These are phyloP conservation scores for Wickerhamiella lipophila DNA, from an alignment of 805 yeast genomes.

Conservation along the genomic window DNA sequence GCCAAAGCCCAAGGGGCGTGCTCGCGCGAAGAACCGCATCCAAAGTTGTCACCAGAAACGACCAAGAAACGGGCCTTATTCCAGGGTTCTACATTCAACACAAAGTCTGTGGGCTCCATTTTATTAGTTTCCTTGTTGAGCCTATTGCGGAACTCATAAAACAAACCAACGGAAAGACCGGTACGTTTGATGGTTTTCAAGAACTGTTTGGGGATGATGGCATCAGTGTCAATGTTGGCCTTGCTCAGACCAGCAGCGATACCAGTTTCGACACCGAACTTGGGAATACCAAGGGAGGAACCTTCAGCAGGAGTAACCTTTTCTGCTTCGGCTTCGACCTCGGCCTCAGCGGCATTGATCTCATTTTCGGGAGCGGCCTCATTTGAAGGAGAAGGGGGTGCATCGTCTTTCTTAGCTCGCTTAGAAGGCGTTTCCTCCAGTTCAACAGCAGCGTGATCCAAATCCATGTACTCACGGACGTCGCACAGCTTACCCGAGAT, in stretches of 20 bases:
- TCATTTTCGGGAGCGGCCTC: slow-evolving; percentile 7
- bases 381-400: slow-evolving; percentile 15
- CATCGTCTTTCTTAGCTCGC: slow-evolving; percentile 32
- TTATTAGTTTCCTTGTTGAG: slow-evolving; percentile 43
- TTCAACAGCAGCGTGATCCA: slow-evolving; percentile 6
- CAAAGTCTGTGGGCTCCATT: slow-evolving; percentile 65
- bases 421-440: slow-evolving; percentile 27
- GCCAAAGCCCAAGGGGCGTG: slow-evolving; percentile 99
- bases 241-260: slow-evolving; percentile 88
- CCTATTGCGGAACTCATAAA: slow-evolving; percentile 80
- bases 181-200: slow-evolving; percentile 96
- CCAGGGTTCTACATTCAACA: slow-evolving; percentile 76
- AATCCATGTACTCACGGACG: slow-evolving; percentile 61
- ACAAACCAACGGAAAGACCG: slow-evolving; percentile 76
- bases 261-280: slow-evolving; percentile 64
- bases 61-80: slow-evolving; percentile 67
- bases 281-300: slow-evolving; percentile 50
- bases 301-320: slow-evolving; percentile 27
- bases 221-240: slow-evolving; percentile 96
- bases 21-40: slow-evolving; percentile 98
- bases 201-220: slow-evolving; percentile 97
- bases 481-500: slow-evolving; percentile 82
- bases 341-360: slow-evolving; percentile 35
- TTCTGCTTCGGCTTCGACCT: slow-evolving; percentile 22
- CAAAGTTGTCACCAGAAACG: slow-evolving; percentile 93